Percentiles rank a stretch among this genome's conserved stretches.
phyloP scores from a whole-genome alignment of 208 protist genomes.

The Angomonas ambiguus region DNA sequence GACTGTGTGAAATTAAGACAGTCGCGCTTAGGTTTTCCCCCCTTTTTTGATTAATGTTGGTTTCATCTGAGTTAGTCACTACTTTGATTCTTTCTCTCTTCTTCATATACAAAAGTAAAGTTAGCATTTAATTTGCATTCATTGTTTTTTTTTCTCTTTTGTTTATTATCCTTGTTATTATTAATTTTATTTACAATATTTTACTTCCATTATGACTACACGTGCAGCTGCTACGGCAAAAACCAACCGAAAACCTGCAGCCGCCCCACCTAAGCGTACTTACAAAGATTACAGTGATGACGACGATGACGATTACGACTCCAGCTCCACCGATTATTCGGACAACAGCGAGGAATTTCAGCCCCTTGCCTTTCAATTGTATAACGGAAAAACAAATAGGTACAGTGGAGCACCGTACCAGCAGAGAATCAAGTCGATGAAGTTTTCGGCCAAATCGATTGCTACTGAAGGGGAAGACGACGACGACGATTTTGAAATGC shows the following conservation, averaged over 20 bases:
- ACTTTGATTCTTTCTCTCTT: constrained; percentile 1
- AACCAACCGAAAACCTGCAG: background rate
- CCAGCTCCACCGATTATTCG: constrained; percentile 27
- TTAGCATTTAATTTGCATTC: background rate
- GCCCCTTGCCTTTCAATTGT: constrained; percentile 43
- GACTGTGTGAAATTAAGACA: too few relatives aligned
- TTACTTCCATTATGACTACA: background rate
- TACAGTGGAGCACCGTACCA: constrained; percentile 13
- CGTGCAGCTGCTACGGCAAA: background rate
- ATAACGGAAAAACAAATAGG: constrained; percentile 28
- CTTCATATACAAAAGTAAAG: background rate
- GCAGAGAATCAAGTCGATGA: constrained; percentile 11
- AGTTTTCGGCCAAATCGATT: constrained; percentile 8
- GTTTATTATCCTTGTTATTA: constrained; percentile 15
- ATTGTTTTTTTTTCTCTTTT: constrained; percentile 4
- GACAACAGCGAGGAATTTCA: constrained; percentile 58
- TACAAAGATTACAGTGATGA: constrained; percentile 8
- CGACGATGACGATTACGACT: constrained; percentile 21
- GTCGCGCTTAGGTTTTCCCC: too few relatives aligned
- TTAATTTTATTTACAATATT: constrained; percentile 1
- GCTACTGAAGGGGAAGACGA: background rate
- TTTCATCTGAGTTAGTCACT: constrained; percentile 13
- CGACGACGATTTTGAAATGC: constrained; percentile 12
- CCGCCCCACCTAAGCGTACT: background rate
- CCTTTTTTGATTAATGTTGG: constrained; percentile 13